These are phyloP conservation scores for Harrya chromipes DNA, from an alignment of 768 basidiomycete genomes.

Conservation along the genomic window DNA sequence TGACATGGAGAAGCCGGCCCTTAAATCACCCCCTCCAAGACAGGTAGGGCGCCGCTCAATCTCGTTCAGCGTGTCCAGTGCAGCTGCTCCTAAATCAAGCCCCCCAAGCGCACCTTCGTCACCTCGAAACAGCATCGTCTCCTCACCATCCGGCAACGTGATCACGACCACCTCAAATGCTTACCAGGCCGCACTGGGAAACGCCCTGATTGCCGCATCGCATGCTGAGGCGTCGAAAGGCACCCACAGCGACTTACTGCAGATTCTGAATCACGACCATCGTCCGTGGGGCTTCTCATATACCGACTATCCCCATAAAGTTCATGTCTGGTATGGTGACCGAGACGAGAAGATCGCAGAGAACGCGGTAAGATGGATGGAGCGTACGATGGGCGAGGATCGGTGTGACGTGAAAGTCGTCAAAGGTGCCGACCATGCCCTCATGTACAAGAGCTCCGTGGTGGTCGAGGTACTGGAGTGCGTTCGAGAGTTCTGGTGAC, in stretches of 20 bases:
- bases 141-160: constrained; percentile 22
- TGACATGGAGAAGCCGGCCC: constrained; percentile 35
- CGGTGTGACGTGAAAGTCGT: constrained; percentile 79
- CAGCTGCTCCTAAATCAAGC: constrained; percentile 34
- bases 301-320: constrained; percentile 66
- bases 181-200: constrained; percentile 72
- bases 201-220: constrained; percentile 88
- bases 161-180: constrained; percentile 25
- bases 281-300: constrained; percentile 92
- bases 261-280: constrained; percentile 88
- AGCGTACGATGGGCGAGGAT: constrained; percentile 73
- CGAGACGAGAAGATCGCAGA: constrained; percentile 92
- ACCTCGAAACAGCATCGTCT: constrained; percentile 46
- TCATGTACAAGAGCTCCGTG: constrained; percentile 89
- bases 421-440: constrained; percentile 83
- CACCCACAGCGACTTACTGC: constrained; percentile 84
- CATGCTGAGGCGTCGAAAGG: constrained; percentile 94
- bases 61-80: constrained; percentile 47
- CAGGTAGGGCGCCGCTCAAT: constrained; percentile 65
- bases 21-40: constrained; percentile 40
- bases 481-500: constrained; percentile 55
- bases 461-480: constrained; percentile 83
- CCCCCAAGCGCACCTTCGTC: constrained; percentile 52
- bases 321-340: constrained; percentile 91
- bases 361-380: constrained; percentile 90